Evolutionary conservation across 1,284 basidiomycete genomes (phyloP).

Genomic region (Singerocomus inundabilis): DNA sequence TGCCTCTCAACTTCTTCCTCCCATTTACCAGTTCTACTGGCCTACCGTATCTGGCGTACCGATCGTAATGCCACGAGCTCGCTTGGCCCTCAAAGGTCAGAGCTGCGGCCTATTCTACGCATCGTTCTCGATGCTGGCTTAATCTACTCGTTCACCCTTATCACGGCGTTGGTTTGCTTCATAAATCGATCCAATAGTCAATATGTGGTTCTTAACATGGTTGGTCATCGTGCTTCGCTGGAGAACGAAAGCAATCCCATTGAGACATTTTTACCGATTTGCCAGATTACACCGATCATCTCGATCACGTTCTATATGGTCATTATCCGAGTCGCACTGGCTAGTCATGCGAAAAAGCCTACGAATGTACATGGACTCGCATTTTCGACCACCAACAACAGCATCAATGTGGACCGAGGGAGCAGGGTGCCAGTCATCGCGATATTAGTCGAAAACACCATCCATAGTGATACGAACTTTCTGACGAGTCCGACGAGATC

Average conservation of each 20-base stretch:
- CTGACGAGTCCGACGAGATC: neutral
- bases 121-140: constrained; percentile 12
- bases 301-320: constrained; percentile 7
- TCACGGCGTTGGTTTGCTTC: neutral
- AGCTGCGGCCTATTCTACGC: constrained; percentile 1
- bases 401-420: neutral
- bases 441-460: neutral
- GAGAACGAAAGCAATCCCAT: neutral
- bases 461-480: neutral
- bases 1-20: neutral
- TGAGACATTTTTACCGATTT: neutral
- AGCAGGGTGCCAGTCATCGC: neutral
- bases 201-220: neutral
- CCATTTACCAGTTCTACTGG: constrained; percentile 4
- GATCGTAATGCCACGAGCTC: neutral
- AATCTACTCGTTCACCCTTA: constrained; percentile 11
- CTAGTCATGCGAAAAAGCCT: neutral
- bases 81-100: neutral
- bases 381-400: neutral
- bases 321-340: constrained; percentile 2
- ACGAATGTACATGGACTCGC: no score
- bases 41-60: neutral
- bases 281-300: neutral
- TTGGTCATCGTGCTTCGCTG: neutral
- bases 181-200: neutral